Base-by-base conservation (phyloP, 169 alveolate genomes). In the Blepharisma undulans region DNA sequence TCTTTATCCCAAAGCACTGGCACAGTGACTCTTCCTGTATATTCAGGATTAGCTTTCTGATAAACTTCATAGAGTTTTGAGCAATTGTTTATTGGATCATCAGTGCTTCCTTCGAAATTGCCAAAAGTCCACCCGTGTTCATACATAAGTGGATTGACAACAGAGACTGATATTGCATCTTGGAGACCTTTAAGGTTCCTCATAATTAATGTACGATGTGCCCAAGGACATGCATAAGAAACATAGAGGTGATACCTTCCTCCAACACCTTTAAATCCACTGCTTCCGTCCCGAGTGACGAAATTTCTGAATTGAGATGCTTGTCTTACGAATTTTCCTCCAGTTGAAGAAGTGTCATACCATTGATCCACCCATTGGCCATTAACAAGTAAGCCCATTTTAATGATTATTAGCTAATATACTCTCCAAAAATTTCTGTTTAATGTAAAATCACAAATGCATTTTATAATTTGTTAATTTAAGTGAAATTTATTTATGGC, bases 1-100 rank as follows among this genome's bases (percentile, higher is more conserved):
- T 61, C 22, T 90, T 91, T 93, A 84, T 91, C 94, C 92, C 92
- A 91, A 4, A 93, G 92, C n/a, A 93, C 90, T 29, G 96, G 96
- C 18, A 92, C 92, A 78, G 93, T 82, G 72, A 90, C 92, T 90
- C 91, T 90, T 61, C 94, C 90, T 5, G 90, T 33, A 18, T 81
- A 27, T 59, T 91, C 90, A 66, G 91, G 36, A 22, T 72, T 25
- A 16, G 92, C 89, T 89, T 79, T 88, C 71, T 86, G 93, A 71
- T 93, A 93, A 33, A 93, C 34, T 21, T 93, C 91, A 7, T 93
- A 80, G 33, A 93, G 72, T 61, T 66, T 30, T 27, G 81, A 59
- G 72, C 78, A 25, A 14, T 88, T 76, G 21, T 80, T 72, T 61
- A 91, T 87, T 16, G 80, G n/a, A 27, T 93, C 96, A 1, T 91